Evolutionary conservation across 441 rosid species (phyloP).

Genomic region (Gossypium aridum): DNA sequence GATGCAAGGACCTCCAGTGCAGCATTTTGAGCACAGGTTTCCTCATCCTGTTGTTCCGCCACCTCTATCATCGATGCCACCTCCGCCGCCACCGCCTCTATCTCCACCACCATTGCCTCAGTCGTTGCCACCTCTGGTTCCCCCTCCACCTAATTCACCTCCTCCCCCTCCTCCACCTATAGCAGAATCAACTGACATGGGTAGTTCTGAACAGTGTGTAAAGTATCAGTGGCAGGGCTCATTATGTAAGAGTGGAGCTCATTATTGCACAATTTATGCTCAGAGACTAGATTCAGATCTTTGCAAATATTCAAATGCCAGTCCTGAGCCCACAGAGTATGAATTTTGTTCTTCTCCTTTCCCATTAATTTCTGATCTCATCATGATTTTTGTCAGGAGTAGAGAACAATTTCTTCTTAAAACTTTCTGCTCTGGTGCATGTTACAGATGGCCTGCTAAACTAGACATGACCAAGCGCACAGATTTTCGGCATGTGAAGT

Average conservation of each 20-base stretch:
- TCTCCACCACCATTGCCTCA: constrained; percentile 64
- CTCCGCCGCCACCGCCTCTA: constrained; percentile 46
- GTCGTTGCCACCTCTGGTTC: constrained; percentile 58
- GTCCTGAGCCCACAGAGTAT: constrained; percentile 85
- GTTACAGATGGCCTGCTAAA: constrained; percentile 87
- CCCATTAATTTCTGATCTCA: constrained; percentile 1
- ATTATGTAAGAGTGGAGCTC: constrained; percentile 84
- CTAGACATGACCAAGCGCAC: constrained; percentile 92
- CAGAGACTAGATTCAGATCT: constrained; percentile 61
- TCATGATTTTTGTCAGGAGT: constrained; percentile 1
- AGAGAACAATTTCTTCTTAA: background rate
- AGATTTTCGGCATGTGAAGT: constrained; percentile 71
- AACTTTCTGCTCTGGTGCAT: constrained; percentile 16
- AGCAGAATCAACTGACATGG: constrained; percentile 35
- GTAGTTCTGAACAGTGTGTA: constrained; percentile 35
- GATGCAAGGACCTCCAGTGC: constrained; percentile 55
- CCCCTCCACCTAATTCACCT: constrained; percentile 87
- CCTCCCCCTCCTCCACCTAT: constrained; percentile 58
- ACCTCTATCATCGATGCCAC: constrained; percentile 40
- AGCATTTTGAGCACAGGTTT: constrained; percentile 54
- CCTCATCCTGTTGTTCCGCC: constrained; percentile 48
- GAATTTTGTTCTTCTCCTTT: constrained; percentile 20
- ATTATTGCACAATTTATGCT: constrained; percentile 75
- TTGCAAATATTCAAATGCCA: constrained; percentile 62
- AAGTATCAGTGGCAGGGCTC: constrained; percentile 74